Percentiles rank a stretch among this genome's conserved stretches.
Conservation (phyloP, 768 basidiomycete genomes). For the Naganishia randhawae region DNA sequence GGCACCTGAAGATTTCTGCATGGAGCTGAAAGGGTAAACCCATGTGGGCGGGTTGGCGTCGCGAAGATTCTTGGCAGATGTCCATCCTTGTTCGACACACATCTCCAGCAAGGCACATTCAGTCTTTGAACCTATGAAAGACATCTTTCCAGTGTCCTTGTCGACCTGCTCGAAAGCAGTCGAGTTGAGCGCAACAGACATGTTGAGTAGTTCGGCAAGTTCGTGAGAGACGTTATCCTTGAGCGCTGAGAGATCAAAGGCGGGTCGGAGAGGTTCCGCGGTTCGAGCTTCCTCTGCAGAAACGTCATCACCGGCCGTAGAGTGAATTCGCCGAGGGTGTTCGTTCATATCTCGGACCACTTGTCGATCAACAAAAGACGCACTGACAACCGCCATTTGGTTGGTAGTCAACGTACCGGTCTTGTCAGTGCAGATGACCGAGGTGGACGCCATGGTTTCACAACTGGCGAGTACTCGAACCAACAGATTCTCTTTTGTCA, state of each 20-base stretch:
- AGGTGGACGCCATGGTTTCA: constrained; percentile 98
- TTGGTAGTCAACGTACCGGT: constrained; percentile 96
- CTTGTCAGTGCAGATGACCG: constrained; percentile 77
- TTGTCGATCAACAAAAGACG: constrained; percentile 87
- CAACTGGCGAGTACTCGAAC: constrained; percentile 94
- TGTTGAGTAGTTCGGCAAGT: constrained; percentile 68
- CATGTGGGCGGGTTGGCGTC: constrained; percentile 65
- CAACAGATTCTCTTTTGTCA: constrained; percentile 90
- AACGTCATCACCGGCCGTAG: constrained; percentile 66
- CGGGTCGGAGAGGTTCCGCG: constrained; percentile 61
- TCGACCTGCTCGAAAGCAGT: constrained; percentile 83
- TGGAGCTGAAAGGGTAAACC: constrained; percentile 89
- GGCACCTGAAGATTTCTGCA: constrained; percentile 91
- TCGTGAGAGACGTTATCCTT: constrained; percentile 62
- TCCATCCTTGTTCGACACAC: constrained; percentile 75
- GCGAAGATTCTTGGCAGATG: constrained; percentile 64
- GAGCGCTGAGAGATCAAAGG: constrained; percentile 72
- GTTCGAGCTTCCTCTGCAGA: constrained; percentile 36
- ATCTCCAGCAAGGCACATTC: constrained; percentile 86
- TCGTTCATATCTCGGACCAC: constrained; percentile 76
- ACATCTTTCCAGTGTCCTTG: constrained; percentile 58
- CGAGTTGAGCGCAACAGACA: constrained; percentile 83
- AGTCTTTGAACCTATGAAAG: constrained; percentile 88
- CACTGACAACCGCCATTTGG: constrained; percentile 91
- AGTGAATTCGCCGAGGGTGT: constrained; percentile 58